A percentile compares a stretch with the other conserved stretches of the same genome.
Conservation (phyloP, 495 filamentous ascomycete species). For the Apodospora peruviana region DNA sequence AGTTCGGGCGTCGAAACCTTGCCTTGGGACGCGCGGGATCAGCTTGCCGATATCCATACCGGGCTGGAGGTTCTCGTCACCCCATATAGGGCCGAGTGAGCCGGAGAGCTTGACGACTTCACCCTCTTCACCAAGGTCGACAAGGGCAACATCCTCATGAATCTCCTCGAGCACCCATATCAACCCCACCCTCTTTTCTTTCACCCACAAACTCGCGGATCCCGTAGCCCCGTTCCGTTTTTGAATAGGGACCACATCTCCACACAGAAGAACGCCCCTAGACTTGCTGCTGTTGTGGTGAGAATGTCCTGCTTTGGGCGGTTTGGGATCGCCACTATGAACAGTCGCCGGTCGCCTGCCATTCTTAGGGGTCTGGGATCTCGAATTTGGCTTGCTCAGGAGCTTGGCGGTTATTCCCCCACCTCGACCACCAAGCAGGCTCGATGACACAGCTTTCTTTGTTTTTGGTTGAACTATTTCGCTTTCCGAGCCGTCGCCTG, state of each 20-base stretch:
- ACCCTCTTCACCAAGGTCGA: conserved; percentile 70
- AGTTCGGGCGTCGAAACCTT: conserved; percentile 54
- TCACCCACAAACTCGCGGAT: conserved; percentile 94
- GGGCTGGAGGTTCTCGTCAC: conserved; percentile 54
- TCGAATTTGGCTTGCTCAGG: conserved; percentile 80
- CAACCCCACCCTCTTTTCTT: conserved; percentile 87
- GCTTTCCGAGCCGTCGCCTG: conserved; percentile 37
- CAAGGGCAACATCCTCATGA: conserved; percentile 78
- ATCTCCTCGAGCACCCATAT: conserved; percentile 99
- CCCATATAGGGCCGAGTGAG: conserved; percentile 72
- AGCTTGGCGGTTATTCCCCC: conserved; percentile 81
- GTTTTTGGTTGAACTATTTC: conserved; percentile 40
- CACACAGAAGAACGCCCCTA: conserved; percentile 87
- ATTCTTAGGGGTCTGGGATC: conserved; percentile 43
- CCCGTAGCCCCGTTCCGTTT: conserved; percentile 90
- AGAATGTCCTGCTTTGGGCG: conserved; percentile 42
- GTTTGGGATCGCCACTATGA: conserved; percentile 65
- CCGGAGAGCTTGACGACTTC: conserved; percentile 62
- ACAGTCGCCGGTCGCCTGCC: conserved; percentile 62
- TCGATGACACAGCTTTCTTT: conserved; percentile 44
- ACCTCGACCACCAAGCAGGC: conserved; percentile 51
- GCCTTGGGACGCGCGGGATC: conserved; percentile 74
- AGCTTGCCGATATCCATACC: conserved; percentile 70
- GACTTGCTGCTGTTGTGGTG: conserved; percentile 67
- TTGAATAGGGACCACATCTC: conserved; percentile 88